Conservation (phyloP, 495 filamentous ascomycete genomes). For the Tetracladium marchalianum region DNA sequence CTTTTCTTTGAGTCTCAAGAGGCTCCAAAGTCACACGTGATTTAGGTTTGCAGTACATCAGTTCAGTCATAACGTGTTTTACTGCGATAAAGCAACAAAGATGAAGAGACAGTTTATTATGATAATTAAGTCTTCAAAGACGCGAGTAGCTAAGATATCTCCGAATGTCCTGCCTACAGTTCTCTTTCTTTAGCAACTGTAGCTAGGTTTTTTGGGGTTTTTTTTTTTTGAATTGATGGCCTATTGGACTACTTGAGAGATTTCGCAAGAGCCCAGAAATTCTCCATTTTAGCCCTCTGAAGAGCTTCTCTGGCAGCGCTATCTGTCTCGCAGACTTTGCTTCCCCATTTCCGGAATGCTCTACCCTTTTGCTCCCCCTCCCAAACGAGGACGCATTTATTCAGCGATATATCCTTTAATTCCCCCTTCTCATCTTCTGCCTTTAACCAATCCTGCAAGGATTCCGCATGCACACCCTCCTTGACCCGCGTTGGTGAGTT, state of each 20-base stretch:
- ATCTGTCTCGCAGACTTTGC: constrained; percentile 80
- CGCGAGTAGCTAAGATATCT: too few relatives aligned
- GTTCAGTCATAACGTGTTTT: too few relatives aligned
- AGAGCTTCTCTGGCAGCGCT: constrained; percentile 74
- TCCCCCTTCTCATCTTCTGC: constrained; percentile 71
- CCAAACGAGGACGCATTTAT: constrained; percentile 74
- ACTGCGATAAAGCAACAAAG: too few relatives aligned
- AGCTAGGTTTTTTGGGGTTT: too few relatives aligned
- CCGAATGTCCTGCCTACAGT: too few relatives aligned
- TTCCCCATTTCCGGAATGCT: constrained; percentile 77
- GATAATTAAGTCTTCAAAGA: too few relatives aligned
- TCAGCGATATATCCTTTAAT: constrained; percentile 67
- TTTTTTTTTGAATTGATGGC: too few relatives aligned
- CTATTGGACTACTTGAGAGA: constrained; percentile 22
- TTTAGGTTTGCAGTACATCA: too few relatives aligned
- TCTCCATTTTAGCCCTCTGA: constrained; percentile 78
- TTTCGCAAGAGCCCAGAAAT: constrained; percentile 93
- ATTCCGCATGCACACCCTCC: constrained; percentile 46
- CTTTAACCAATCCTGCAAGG: constrained; percentile 59
- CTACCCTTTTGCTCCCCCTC: constrained; percentile 75
- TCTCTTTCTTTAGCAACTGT: too few relatives aligned
- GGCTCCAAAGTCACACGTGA: too few relatives aligned
- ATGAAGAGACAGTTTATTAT: too few relatives aligned
- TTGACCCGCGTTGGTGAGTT: constrained; percentile 60
- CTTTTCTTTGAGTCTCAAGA: too few relatives aligned